Base-by-base conservation (phyloP, 1,284 basidiomycete species). In the Dichomitus squalens region DNA sequence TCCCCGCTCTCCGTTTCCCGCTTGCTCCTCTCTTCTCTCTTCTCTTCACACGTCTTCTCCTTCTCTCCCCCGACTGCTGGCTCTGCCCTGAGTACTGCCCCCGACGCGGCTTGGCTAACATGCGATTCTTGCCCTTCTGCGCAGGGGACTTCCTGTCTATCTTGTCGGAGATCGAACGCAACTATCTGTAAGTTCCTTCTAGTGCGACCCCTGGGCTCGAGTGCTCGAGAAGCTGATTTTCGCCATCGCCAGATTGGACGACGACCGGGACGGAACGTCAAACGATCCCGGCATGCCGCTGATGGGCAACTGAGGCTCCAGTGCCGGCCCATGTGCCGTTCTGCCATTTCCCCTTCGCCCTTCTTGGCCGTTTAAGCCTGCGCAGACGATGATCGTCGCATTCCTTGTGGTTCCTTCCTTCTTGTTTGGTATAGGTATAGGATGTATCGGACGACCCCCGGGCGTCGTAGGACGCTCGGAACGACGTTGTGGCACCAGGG, bases 81-180 rank as follows among this genome's bases (percentile, higher is more conserved):
- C 29, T 18, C 48, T 20, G 33, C 33, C 9, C 11, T 48, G 20
- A 14, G 47, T 49, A 35, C 16, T 38, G 21, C 35, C 11, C n/a
- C 48, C 48, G 34, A 20, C 7, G 48, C 35, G 25, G 34, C 48
- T 29, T 49, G 35, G 41, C 55, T 34, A 51, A 41, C 40, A 16
- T 23, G 48, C 34, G 53, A 52, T 35, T 21, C 12, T 14, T 20
- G 23, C 20, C 40, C 34, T 55, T 47, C 29, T 21, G 29, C 29
- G 29, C 69, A 93, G 91, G 91, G 90, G 92, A 95, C 77, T 95
- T 95, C 74, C 75, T 95, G 36, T 91, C 89, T 46, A 93, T 95
- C 64, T 72, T 95, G 36, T 91, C 88, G 20, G 93, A 95, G 73
- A 93, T 95, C 64, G 93, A 95, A 67, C 77, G 89, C 63, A 92